Base-by-base conservation (phyloP, 768 basidiomycete species). In the Tylopilus vinaceipallidus region DNA sequence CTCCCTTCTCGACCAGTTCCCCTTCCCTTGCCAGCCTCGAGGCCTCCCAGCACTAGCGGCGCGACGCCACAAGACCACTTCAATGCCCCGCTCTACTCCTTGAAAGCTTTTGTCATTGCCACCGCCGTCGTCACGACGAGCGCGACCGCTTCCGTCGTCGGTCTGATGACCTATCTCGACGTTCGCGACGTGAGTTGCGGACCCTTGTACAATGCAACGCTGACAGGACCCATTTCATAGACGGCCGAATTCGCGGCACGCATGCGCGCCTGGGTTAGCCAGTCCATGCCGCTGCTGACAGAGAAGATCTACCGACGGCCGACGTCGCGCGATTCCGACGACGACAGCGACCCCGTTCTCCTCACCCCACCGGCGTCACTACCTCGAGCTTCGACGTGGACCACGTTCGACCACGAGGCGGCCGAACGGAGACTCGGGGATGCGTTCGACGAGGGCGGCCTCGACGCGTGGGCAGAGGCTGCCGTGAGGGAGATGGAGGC, bases 31-130 rank as follows among this genome's bases (percentile, higher is more conserved):
- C 33, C 16, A 41, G 19, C 26, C 42, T 12, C 45, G 33, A 12
- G 40, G 20, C 42, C 45, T 35, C 1, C 19, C 29, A 19, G 7
- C 6, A 19, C 10, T 32, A 41, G 22, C 32, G 12, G 27, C n/a
- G 24, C 32, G 16, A 23, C 23, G 22, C 16, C 60, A 56, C 6
- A 26, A 22, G 73, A 74, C 49, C 63, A 69, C 32, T 76, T 77
- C 56, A 80, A 79, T 38, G 78, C 74, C 0, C 77, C 77, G 0
- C 48, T 86, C 2, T 75, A 82, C 54, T 76, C 79, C 1, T 69
- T 78, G 5, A 85, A 84, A 55, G 87, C 86, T 0, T 81, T 90
- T 34, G 71, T 75, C 3, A 74, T 87, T 35, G 84, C 87, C 4
- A 88, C 87, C 0, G 59, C 76, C 10, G 58, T 85, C 29, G 86